Base-by-base conservation (phyloP, 1,284 basidiomycete species). In the Butyriboletus regius region DNA sequence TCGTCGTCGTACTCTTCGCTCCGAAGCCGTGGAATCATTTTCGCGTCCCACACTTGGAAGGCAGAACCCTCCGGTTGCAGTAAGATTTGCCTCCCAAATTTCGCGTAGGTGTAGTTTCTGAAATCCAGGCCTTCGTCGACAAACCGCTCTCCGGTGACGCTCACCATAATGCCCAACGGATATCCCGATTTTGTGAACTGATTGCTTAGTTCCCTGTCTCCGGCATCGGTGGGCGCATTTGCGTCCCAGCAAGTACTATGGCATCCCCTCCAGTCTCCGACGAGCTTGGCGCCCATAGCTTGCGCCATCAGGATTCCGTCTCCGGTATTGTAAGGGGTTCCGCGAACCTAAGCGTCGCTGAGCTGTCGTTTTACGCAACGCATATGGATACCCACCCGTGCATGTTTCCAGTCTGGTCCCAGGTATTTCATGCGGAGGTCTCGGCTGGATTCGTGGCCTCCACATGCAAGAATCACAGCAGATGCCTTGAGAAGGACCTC, bases 181-280 rank as follows among this genome's bases (percentile, higher is more conserved):
- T 85, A 84, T 2, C 83, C 81, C 7, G 81, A 84, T 62, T 85
- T 85, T 4, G 83, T 85, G 64, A 74, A 83, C 55, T 82, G 80
- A 60, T 85, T 85, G 50, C 78, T 82, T 46, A 83, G 64, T 32
- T 70, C 67, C 39, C 81, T 75, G 49, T 78, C 71, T 8, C 82
- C 82, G 14, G 67, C 61, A 40, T 79, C 67, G 17, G 64, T 51
- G 4, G 73, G 67, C 1, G 81, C 78, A 57, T 82, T 72, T n/a
- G 79, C 80, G 57, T 84, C 83, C 83, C 83, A 85, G 58, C 76
- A 78, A 5, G 82, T 84, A 51, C 79, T 81, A 56, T 85, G 83
- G 57, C 82, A 85, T 15, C 79, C 76, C 38, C 58, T 60, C 75
- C 79, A 85, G 64, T 84, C 80, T 4, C 81, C 82, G 1, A 67